These are phyloP conservation scores for Geosiphon pyriformis DNA, from an alignment of 192 early-diverging fungal genomes.

Conservation along the genomic window DNA sequence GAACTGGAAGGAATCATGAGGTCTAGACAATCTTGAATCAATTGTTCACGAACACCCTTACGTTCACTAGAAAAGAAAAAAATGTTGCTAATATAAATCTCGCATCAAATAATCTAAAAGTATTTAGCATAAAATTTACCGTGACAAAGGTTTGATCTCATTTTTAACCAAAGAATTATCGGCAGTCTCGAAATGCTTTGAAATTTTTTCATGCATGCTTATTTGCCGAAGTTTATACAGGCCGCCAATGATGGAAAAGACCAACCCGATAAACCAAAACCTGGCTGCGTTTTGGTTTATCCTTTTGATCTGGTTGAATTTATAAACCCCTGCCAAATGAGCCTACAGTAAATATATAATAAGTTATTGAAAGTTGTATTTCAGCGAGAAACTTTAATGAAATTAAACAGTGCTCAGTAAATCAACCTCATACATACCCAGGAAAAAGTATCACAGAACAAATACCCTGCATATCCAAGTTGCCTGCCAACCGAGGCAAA, in stretches of 20 bases:
- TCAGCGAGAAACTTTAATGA: not conserved
- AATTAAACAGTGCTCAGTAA: not conserved
- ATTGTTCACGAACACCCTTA: conserved; percentile 39
- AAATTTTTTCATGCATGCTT: conserved; percentile 36
- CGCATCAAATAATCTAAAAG: not conserved
- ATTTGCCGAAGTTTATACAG: conserved; percentile 62
- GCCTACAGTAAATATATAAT: conserved; percentile 32
- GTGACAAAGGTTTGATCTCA: not conserved
- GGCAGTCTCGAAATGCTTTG: conserved; percentile 25
- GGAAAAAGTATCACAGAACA: conserved; percentile 53
- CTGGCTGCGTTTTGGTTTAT: conserved; percentile 51
- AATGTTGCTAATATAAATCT: not conserved
- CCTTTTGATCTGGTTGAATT: conserved; percentile 58
- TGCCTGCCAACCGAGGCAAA: conserved; percentile 50
- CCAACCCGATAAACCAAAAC: conserved; percentile 64
- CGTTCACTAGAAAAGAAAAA: conserved; percentile 48
- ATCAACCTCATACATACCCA: conserved; percentile 47
- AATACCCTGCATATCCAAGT: conserved; percentile 55
- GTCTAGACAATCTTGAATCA: conserved; percentile 67
- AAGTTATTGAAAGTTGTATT: not conserved
- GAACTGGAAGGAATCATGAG: conserved; percentile 61
- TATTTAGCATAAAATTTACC: not conserved
- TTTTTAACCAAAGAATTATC: conserved; percentile 36
- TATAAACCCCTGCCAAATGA: conserved; percentile 55
- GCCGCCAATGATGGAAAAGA: conserved; percentile 54